Evolutionary conservation across 176 grass and related monocot genomes (phyloP).

Genomic region (Melocanna baccifera): DNA sequence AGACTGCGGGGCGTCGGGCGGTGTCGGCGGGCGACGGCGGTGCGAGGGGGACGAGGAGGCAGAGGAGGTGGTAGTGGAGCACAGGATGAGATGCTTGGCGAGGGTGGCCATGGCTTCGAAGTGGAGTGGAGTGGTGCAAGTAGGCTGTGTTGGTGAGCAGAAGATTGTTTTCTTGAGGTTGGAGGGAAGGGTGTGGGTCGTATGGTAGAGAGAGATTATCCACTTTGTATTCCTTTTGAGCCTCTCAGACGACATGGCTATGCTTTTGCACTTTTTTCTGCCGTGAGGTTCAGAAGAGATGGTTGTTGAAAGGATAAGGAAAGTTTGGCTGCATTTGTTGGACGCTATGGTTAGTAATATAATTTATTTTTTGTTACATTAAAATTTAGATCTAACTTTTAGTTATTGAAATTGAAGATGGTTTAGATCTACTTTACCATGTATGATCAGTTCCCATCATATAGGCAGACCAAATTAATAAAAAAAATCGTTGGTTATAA

Average conservation of each 20-base stretch:
- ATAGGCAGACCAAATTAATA: too few species aligned
- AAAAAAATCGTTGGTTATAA: too few species aligned
- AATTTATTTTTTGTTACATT: too few species aligned
- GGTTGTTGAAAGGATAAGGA: slow-evolving; percentile 19
- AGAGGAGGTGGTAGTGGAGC: slow-evolving; percentile 32
- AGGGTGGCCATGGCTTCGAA: slow-evolving; percentile 59
- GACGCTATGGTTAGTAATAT: too few species aligned
- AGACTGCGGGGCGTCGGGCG: background rate
- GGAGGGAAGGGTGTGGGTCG: background rate
- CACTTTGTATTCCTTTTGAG: background rate
- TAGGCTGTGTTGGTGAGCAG: background rate
- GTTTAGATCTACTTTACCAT: too few species aligned
- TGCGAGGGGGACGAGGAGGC: background rate
- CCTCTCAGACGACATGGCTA: background rate
- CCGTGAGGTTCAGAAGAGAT: slow-evolving; percentile 2
- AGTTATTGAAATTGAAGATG: too few species aligned
- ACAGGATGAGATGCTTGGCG: slow-evolving; percentile 77
- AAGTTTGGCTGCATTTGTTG: background rate
- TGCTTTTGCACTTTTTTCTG: background rate
- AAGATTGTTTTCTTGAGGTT: slow-evolving; percentile 47
- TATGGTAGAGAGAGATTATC: slow-evolving; percentile 33
- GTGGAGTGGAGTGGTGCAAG: background rate
- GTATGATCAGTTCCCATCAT: too few species aligned
- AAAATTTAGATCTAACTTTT: too few species aligned
- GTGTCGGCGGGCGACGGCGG: background rate